Percentiles rank a stretch among this genome's conserved stretches.
phyloP scores from a whole-genome alignment of 139 green algal genomes.

The Chlorella sp. region DNA sequence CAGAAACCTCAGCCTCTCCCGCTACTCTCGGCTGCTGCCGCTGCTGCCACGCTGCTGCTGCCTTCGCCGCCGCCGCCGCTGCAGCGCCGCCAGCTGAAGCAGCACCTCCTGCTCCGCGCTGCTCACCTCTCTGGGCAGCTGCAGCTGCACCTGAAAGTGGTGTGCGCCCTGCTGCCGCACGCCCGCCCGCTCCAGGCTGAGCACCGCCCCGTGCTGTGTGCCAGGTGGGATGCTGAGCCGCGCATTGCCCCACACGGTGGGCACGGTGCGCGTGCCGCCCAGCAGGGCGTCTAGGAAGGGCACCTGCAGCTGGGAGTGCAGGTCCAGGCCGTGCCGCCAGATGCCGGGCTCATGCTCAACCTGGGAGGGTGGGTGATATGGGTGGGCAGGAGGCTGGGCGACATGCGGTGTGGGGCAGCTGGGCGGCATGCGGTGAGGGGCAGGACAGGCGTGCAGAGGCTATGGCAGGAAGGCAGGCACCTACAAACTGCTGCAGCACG shows the following conservation, averaged over 20 bases:
- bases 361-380: not conserved
- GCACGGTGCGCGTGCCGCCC: conserved; percentile 4
- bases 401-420: not conserved
- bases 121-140: conserved; percentile 8
- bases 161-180: conserved; percentile 6
- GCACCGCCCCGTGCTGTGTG: conserved; percentile 32
- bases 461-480: no score
- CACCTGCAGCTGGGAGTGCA: conserved; percentile 24
- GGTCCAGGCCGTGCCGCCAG: conserved; percentile 16
- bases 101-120: conserved; percentile 16
- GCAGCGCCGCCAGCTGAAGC: conserved; percentile 5
- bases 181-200: conserved; percentile 9
- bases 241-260: not conserved
- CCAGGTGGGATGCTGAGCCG: conserved; percentile 19
- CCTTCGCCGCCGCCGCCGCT: not conserved
- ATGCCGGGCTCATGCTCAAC: conserved; percentile 10
- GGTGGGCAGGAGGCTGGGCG: not conserved
- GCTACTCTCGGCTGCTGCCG: no score
- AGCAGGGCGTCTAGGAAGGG: conserved; percentile 26
- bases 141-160: conserved; percentile 22
- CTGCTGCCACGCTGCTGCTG: not conserved
- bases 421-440: not conserved
- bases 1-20: no score
- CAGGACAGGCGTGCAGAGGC: no score
- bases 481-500: not conserved